A percentile compares a stretch with the other conserved stretches of the same genome.
phyloP scores from a whole-genome alignment of 177 flowering plant genomes.

The Vitis hybrid region DNA sequence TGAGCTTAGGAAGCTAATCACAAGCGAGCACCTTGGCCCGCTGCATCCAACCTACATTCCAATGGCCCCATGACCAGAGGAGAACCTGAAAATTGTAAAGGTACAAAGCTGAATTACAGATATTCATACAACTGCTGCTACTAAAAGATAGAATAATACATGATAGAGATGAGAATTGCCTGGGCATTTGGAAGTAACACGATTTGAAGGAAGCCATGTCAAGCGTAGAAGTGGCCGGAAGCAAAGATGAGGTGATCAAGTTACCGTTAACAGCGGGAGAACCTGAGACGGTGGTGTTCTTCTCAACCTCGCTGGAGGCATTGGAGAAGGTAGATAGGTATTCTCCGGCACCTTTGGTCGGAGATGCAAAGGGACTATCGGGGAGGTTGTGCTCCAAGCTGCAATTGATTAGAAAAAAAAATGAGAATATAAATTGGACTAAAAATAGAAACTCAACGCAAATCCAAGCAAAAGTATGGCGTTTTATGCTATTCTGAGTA shows the following conservation, averaged over 20 bases:
- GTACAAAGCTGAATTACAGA: background rate
- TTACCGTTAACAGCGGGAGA: conserved; percentile 30
- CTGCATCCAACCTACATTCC: conserved; percentile 50
- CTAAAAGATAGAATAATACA: background rate
- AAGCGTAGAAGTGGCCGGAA: conserved; percentile 43
- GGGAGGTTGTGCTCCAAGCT: conserved; percentile 82
- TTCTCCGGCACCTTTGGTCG: conserved; percentile 41
- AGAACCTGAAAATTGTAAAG: conserved; percentile 43
- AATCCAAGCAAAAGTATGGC: background rate
- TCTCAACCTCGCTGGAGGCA: conserved; percentile 11
- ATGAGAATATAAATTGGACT: background rate
- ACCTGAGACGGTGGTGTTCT: conserved; percentile 5
- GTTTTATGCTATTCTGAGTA: background rate
- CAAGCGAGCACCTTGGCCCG: conserved; percentile 24
- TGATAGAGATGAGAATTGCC: conserved; percentile 28
- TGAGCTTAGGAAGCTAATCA: too few relatives aligned
- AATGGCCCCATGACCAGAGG: conserved; percentile 69
- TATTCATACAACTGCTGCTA: too few relatives aligned
- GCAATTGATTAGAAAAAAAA: conserved; percentile 11
- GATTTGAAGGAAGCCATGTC: conserved; percentile 72
- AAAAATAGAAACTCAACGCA: background rate
- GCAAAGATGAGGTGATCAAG: conserved; percentile 32
- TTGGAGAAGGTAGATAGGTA: conserved; percentile 29
- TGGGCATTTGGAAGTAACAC: conserved; percentile 72
- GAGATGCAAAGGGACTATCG: conserved; percentile 81